phyloP scores from a whole-genome alignment of 306 rosid genomes.

The Oemleria cerasiformis region DNA sequence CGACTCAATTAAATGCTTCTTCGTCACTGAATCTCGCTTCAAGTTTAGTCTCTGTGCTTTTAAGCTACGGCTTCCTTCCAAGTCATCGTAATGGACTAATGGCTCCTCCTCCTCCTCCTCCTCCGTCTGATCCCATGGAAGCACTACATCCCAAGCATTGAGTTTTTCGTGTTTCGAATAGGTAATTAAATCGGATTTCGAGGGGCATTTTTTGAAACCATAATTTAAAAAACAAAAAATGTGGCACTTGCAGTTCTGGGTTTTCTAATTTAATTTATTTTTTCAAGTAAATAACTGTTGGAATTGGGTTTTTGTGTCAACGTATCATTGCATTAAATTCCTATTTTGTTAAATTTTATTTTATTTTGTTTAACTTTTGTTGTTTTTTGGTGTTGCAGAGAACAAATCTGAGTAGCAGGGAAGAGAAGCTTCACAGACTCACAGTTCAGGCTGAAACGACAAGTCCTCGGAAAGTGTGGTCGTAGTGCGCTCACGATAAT shows the following conservation, averaged over 20 bases:
- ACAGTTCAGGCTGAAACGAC: conserved; percentile 25
- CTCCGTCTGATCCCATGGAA: not conserved
- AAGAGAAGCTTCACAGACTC: conserved; percentile 1
- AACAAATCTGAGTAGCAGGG: conserved; percentile 8
- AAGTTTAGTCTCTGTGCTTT: conserved; percentile 23
- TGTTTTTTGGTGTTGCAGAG: conserved; percentile 19
- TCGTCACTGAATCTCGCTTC: conserved; percentile 13
- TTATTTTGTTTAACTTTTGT: not conserved
- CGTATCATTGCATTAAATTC: conserved; percentile 21
- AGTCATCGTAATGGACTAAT: not conserved
- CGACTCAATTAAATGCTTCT: conserved; percentile 18
- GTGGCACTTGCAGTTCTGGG: conserved; percentile 11
- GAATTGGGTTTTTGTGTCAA: not conserved
- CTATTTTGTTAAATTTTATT: not conserved
- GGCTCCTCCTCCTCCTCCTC: conserved; percentile 14
- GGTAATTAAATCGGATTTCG: not conserved
- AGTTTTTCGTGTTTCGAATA: not conserved
- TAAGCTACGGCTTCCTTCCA: conserved; percentile 18
- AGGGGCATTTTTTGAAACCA: not conserved
- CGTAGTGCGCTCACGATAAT: not conserved
- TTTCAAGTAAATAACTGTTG: conserved; percentile 22
- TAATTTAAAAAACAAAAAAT: conserved; percentile 5
- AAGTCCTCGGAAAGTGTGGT: conserved; percentile 9
- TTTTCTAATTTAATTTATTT: not conserved
- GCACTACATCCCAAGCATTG: not conserved